Evolutionary conservation across 441 rosid genomes (phyloP).

Genomic region (Euphorbia celastroides): DNA sequence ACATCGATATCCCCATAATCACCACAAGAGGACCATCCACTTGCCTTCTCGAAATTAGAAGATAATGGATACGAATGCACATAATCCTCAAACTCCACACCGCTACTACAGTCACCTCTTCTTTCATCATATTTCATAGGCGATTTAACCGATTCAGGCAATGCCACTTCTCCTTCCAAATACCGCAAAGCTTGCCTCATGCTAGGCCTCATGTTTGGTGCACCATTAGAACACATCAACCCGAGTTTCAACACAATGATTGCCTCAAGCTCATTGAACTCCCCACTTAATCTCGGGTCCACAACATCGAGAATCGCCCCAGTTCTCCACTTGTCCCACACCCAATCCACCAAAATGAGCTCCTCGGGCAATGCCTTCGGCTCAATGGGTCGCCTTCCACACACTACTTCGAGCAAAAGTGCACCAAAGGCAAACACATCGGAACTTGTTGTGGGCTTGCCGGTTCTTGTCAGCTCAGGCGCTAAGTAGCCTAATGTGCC

Average conservation of each 20-base stretch:
- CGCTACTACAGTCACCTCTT: conserved; percentile 20
- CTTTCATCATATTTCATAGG: conserved; percentile 38
- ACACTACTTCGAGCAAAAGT: conserved; percentile 56
- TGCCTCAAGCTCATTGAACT: conserved; percentile 54
- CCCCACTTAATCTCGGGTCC: conserved; percentile 56
- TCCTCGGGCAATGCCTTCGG: conserved; percentile 70
- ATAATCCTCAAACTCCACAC: conserved; percentile 36
- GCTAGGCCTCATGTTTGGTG: conserved; percentile 52
- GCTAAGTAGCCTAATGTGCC: conserved; percentile 92
- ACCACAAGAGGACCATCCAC: conserved; percentile 32
- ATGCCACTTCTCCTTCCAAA: conserved; percentile 53
- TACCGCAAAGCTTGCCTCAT: conserved; percentile 74
- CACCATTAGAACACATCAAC: conserved; percentile 61
- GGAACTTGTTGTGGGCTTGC: conserved; percentile 63
- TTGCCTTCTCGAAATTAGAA: conserved; percentile 33
- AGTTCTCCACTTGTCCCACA: conserved; percentile 60
- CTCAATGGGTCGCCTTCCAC: conserved; percentile 81
- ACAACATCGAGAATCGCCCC: conserved; percentile 60
- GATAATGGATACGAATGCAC: conserved; percentile 46
- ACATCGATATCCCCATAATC: conserved; percentile 34
- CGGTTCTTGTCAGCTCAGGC: conserved; percentile 81
- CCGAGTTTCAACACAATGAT: conserved; percentile 58
- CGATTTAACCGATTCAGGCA: conserved; percentile 46
- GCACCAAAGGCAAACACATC: conserved; percentile 91
- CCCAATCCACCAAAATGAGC: conserved; percentile 81